Evolutionary conservation across 345 rosid genomes (phyloP).

Genomic region (Erucastrum elatum): DNA sequence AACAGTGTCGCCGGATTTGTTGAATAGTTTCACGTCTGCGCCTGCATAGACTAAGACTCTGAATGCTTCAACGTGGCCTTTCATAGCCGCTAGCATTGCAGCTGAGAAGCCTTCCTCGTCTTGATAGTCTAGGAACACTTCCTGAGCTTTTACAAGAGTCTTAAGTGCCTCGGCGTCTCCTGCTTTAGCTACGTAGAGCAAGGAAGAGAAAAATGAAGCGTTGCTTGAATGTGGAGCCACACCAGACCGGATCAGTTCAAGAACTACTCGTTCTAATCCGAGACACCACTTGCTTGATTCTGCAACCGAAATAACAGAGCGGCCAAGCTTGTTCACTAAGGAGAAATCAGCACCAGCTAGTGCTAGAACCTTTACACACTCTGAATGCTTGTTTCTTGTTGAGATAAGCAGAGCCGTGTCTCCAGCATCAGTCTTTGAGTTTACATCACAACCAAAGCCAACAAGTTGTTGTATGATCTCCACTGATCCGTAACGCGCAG

Average conservation of each 20-base stretch:
- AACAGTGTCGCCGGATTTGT: constrained; percentile 73
- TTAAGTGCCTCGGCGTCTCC: constrained; percentile 74
- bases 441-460: constrained; percentile 61
- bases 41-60: constrained; percentile 77
- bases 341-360: constrained; percentile 87
- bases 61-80: constrained; percentile 82
- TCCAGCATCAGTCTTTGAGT: constrained; percentile 72
- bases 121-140: constrained; percentile 66
- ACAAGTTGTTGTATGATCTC: constrained; percentile 55
- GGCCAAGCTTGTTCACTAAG: constrained; percentile 49
- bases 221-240: constrained; percentile 64
- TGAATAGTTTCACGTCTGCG: constrained; percentile 75
- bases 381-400: constrained; percentile 57
- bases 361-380: constrained; percentile 60
- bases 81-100: constrained; percentile 79
- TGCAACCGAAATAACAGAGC: constrained; percentile 55
- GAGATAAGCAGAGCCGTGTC: constrained; percentile 80
- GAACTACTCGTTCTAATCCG: constrained; percentile 61
- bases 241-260: constrained; percentile 56
- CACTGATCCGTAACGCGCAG: constrained; percentile 65
- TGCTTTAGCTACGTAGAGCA: constrained; percentile 59
- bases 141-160: constrained; percentile 45
- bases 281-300: constrained; percentile 62
- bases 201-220: constrained; percentile 56
- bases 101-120: constrained; percentile 83